phyloP scores from a whole-genome alignment of 352 stramenopile species.

The Globisporangium uncinulatum region DNA sequence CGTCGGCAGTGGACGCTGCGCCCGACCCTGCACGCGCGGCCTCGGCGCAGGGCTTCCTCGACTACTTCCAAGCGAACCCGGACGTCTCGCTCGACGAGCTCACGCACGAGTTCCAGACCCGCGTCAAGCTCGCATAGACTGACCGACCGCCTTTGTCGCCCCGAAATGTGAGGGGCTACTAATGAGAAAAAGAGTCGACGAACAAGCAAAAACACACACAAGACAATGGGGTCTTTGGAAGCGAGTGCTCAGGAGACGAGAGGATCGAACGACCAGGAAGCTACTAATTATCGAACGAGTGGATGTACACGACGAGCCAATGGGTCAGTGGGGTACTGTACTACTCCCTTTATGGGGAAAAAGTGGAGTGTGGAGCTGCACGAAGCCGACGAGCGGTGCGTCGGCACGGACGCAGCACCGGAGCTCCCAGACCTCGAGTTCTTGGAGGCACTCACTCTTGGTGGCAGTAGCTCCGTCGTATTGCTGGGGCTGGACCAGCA shows the following conservation, averaged over 20 bases:
- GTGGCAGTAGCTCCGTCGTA: background rate
- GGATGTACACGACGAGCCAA: background rate
- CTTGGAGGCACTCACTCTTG: background rate
- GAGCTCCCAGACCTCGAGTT: slow-evolving; percentile 17
- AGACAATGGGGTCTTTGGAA: background rate
- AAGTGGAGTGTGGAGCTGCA: background rate
- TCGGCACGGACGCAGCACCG: slow-evolving; percentile 30
- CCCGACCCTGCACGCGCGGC: slow-evolving; percentile 24
- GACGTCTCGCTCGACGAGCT: slow-evolving; percentile 62
- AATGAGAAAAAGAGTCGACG: no score
- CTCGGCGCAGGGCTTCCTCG: slow-evolving; percentile 59
- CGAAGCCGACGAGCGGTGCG: slow-evolving; percentile 18
- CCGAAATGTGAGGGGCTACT: no score
- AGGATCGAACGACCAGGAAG: background rate
- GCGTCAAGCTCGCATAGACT: slow-evolving; percentile 52
- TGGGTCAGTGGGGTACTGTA: no score
- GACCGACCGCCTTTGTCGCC: no score
- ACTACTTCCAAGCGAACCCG: slow-evolving; percentile 68
- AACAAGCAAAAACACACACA: no score
- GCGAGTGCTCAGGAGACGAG: background rate
- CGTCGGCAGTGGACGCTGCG: slow-evolving; percentile 13
- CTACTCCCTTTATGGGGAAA: no score
- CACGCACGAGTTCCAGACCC: slow-evolving; percentile 67
- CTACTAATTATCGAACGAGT: slow-evolving; percentile 1
- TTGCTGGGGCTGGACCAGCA: slow-evolving; percentile 1